Evolutionary conservation across 176 grass and related monocot genomes (phyloP).

Genomic region (Elymus sibiricus): DNA sequence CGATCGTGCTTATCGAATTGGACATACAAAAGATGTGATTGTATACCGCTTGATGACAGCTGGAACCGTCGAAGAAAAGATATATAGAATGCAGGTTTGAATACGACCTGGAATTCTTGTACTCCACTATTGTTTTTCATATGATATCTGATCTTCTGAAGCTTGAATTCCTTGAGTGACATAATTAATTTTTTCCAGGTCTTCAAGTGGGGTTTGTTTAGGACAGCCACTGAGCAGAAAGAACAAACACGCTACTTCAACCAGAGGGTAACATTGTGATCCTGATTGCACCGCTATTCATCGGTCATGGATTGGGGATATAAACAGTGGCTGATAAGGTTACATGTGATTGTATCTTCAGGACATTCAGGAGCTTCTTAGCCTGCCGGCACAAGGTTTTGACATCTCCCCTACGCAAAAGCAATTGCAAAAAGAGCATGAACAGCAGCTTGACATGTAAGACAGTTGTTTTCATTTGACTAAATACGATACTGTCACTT

Average conservation of each 20-base stretch:
- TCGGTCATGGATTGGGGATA: not conserved
- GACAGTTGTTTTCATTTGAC: not conserved
- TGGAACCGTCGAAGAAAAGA: constrained; percentile 88
- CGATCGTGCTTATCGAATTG: constrained; percentile 85
- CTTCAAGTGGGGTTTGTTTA: constrained; percentile 58
- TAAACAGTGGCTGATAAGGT: not conserved
- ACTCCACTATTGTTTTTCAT: not conserved
- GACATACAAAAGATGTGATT: constrained; percentile 84
- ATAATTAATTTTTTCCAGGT: constrained; percentile 22
- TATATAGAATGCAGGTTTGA: constrained; percentile 46
- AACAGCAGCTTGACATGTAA: constrained; percentile 39
- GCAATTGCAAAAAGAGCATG: constrained; percentile 53
- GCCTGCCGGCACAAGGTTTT: constrained; percentile 54
- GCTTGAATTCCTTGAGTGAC: not conserved
- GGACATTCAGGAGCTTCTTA: constrained; percentile 57
- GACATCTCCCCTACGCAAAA: constrained; percentile 50
- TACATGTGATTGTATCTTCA: constrained; percentile 19
- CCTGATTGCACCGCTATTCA: not conserved
- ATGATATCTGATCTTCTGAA: not conserved
- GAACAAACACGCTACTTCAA: constrained; percentile 59
- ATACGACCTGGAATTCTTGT: not conserved
- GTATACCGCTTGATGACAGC: constrained; percentile 86
- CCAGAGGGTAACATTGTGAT: constrained; percentile 20
- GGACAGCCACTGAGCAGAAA: constrained; percentile 58
- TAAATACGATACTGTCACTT: not conserved